These are phyloP conservation scores for Viridothelium virens DNA, from an alignment of 495 filamentous ascomycete genomes.

Conservation along the genomic window DNA sequence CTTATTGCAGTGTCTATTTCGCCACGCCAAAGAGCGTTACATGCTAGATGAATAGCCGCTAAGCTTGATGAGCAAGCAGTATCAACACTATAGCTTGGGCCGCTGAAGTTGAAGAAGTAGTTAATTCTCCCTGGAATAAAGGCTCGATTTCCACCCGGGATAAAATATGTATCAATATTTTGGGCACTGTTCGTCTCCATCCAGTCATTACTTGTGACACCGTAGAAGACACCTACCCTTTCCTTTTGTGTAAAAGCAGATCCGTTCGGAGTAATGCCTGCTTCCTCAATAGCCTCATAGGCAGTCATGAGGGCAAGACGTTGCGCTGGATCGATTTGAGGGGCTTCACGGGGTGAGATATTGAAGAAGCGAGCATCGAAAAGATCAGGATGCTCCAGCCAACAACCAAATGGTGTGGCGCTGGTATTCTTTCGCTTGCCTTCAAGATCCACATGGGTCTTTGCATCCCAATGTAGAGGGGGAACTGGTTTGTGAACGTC, in stretches of 20 bases:
- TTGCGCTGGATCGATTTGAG: conserved; percentile 31
- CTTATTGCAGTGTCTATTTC: conserved; percentile 36
- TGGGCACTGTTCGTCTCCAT: conserved; percentile 24
- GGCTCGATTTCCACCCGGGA: conserved; percentile 29
- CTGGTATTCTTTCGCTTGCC: conserved; percentile 29
- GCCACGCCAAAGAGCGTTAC: conserved; percentile 33
- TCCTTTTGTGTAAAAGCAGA: conserved; percentile 24
- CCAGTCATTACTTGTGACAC: conserved; percentile 32
- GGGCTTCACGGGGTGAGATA: conserved; percentile 37
- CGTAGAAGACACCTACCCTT: conserved; percentile 34
- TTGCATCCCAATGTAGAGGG: conserved; percentile 39
- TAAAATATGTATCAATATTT: conserved; percentile 29
- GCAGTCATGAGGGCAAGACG: conserved; percentile 33
- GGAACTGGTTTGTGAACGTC: conserved; percentile 39
- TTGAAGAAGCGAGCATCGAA: conserved; percentile 38
- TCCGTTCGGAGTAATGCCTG: conserved; percentile 30
- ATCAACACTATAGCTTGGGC: conserved; percentile 17
- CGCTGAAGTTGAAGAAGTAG: conserved; percentile 18
- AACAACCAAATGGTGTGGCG: not conserved
- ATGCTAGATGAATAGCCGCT: conserved; percentile 32
- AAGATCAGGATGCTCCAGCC: conserved; percentile 18
- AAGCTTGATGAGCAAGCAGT: conserved; percentile 36
- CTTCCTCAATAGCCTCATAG: conserved; percentile 37
- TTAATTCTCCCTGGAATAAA: conserved; percentile 32
- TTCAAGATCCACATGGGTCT: conserved; percentile 39